phyloP scores from a whole-genome alignment of 352 stramenopile species.

The Phytophthora sansomeana region DNA sequence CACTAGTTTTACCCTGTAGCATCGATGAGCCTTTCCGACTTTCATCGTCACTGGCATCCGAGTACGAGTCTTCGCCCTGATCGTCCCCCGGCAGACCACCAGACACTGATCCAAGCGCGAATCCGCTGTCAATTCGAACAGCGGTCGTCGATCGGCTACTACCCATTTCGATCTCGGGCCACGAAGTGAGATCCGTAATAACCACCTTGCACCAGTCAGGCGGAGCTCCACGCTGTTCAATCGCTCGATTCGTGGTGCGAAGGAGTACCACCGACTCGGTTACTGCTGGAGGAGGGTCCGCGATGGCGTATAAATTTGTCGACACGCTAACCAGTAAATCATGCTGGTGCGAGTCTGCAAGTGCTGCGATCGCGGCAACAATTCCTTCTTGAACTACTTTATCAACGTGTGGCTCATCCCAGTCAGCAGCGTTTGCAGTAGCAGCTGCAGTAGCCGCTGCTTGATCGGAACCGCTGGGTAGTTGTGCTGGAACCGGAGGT shows the following conservation, averaged over 20 bases:
- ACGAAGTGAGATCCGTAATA: conserved; percentile 56
- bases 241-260: conserved; percentile 40
- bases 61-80: conserved; percentile 47
- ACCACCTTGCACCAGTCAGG: conserved; percentile 67
- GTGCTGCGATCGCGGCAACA: conserved; percentile 61
- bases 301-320: conserved; percentile 33
- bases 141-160: conserved; percentile 20
- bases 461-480: conserved; percentile 27
- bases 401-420: conserved; percentile 54
- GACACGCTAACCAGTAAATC: conserved; percentile 55
- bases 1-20: conserved; percentile 27
- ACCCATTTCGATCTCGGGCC: conserved; percentile 53
- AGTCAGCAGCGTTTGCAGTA: conserved; percentile 20
- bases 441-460: conserved; percentile 12
- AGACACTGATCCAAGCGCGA: conserved; percentile 23
- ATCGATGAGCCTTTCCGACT: conserved; percentile 18
- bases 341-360: conserved; percentile 70
- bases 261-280: conserved; percentile 30
- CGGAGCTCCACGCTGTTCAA: conserved; percentile 55
- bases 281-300: conserved; percentile 4
- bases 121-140: conserved; percentile 28
- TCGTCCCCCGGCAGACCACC: conserved; percentile 27
- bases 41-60: conserved; percentile 55
- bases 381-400: conserved; percentile 80
- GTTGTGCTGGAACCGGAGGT: conserved; percentile 19